Evolutionary conservation across 2,329 filamentous ascomycete species (phyloP).

Genomic region (Cordyceps militaris): DNA sequence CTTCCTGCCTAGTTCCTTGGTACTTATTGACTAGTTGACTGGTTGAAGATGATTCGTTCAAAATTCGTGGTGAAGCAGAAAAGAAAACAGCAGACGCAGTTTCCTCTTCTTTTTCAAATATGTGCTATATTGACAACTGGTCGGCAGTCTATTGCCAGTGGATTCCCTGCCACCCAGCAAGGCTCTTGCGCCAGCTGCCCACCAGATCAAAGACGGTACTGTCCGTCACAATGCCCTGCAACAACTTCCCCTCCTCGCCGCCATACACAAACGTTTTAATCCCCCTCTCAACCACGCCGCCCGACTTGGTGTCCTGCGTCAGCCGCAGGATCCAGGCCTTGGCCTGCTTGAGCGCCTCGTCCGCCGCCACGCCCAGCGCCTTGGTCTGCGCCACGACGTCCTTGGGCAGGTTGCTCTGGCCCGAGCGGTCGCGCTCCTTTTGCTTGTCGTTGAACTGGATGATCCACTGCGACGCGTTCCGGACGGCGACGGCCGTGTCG

Average conservation of each 20-base stretch:
- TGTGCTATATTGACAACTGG: neutral
- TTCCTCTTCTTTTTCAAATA: neutral
- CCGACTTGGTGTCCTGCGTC: slow-evolving; percentile 22
- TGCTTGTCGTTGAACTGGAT: slow-evolving; percentile 30
- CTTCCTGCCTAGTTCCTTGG: neutral
- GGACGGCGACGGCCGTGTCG: slow-evolving; percentile 30
- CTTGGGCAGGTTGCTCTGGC: slow-evolving; percentile 31
- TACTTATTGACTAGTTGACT: neutral
- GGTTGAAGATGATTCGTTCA: neutral
- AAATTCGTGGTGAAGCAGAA: neutral
- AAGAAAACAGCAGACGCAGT: too few relatives aligned
- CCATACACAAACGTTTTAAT: slow-evolving; percentile 26
- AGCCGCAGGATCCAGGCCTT: slow-evolving; percentile 23
- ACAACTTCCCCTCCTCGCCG: slow-evolving; percentile 14
- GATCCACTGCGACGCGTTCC: slow-evolving; percentile 28
- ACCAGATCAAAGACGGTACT: slow-evolving; percentile 22
- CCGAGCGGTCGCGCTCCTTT: slow-evolving; percentile 33
- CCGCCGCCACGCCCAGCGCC: slow-evolving; percentile 24
- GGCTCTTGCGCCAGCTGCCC: slow-evolving; percentile 28
- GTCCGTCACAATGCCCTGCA: slow-evolving; percentile 22
- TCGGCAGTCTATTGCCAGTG: neutral
- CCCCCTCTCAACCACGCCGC: slow-evolving; percentile 21
- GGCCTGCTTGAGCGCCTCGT: slow-evolving; percentile 26
- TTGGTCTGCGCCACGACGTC: slow-evolving; percentile 30
- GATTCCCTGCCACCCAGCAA: slow-evolving; percentile 26